Evolutionary conservation across 1,284 basidiomycete genomes (phyloP).

Genomic region (Erythrobasidium hasegawianum): DNA sequence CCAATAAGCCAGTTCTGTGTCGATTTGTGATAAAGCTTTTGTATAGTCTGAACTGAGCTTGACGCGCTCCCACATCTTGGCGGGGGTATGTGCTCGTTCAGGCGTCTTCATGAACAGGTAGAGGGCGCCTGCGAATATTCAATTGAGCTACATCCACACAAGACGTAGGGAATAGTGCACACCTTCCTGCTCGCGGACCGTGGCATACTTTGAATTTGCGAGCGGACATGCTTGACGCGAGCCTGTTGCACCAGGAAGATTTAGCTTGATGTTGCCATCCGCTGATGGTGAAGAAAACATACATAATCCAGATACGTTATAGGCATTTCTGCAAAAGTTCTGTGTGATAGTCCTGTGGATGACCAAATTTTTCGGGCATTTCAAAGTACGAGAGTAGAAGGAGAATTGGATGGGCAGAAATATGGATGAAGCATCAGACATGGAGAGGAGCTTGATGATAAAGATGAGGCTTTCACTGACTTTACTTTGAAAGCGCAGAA

Average conservation of each 20-base stretch:
- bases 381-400: background rate
- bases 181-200: constrained; percentile 93
- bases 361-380: constrained; percentile 11
- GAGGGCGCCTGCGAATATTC: constrained; percentile 61
- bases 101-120: constrained; percentile 99
- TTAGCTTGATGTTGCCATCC: no score
- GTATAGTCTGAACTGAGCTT: constrained; percentile 90
- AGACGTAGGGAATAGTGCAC: constrained; percentile 42
- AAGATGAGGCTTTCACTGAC: constrained; percentile 54
- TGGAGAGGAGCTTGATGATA: background rate
- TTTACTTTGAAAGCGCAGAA: constrained; percentile 99
- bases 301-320: constrained; percentile 97
- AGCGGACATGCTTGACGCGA: constrained; percentile 87
- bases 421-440: background rate
- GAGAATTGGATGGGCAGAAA: background rate
- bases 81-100: constrained; percentile 91
- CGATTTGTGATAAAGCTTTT: constrained; percentile 94
- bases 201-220: constrained; percentile 94
- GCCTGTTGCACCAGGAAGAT: constrained; percentile 11
- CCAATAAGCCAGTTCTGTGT: constrained; percentile 93
- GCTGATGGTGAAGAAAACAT: constrained; percentile 52
- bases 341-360: constrained; percentile 74
- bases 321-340: constrained; percentile 98
- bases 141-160: background rate
- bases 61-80: constrained; percentile 95